Base-by-base conservation (phyloP, 2,329 filamentous ascomycete genomes). In the Phialophora chinensis region DNA sequence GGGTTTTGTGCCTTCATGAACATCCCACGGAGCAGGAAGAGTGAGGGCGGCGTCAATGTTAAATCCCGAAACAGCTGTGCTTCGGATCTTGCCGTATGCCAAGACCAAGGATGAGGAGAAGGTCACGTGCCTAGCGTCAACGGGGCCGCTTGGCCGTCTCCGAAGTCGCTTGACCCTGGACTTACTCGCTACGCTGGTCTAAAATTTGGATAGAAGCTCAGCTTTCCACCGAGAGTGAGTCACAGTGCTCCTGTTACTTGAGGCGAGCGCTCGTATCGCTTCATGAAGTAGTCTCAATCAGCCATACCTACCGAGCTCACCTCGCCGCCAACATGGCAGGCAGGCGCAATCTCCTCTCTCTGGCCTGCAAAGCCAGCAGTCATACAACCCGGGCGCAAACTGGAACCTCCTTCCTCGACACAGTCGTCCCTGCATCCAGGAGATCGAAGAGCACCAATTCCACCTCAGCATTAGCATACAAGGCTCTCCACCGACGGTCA, bases 401-500 rank as follows among this genome's bases (percentile, higher is more conserved):
- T 14, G 60, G 60, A 27, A 60, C 63, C 49, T 69, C 68, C 1
- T 69, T 71, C 44, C 65, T 68, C 55, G 67, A 69, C 49, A 58
- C 59, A 14, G 17, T 67, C 55, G 20, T 57, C 62, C 65, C 70
- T 56, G 62, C 67, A 17, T 62, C 63, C n/a, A 56, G 47, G 33
- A 65, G 70, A 35, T 56, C 63, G 20, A 71, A 69, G 60, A 66
- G 61, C 56, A 73, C 84, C 77, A 79, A 88, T 81, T 96, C 93
- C 63, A 98, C 94, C 72, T 95, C 93, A 63, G 94, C 95, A 70
- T 88, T 98, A 71, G 93, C 93, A 75, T 98, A 98, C 88, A 99
- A 99, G 85, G 92, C 94, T 65, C 87, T 98, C 70, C 94, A 97
- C 77, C 91, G 93, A 75, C 92, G 94, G 72, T 91, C 94, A 68